Evolutionary conservation across 352 stramenopile genomes (phyloP).

Genomic region (Phytophthora constricta): DNA sequence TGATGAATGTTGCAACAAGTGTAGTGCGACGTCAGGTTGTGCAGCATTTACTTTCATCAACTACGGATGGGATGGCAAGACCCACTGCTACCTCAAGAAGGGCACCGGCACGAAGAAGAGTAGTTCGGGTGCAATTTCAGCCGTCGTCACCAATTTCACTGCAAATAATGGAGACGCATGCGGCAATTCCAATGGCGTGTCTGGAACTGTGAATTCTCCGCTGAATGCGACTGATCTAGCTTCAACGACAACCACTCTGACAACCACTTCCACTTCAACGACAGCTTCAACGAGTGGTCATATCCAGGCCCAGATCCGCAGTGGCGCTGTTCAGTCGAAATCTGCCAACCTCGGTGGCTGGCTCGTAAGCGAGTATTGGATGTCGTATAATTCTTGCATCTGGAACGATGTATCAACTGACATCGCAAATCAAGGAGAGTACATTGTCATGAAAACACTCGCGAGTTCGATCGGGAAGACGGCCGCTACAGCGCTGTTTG

Average conservation of each 20-base stretch:
- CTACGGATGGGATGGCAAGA: constrained; percentile 28
- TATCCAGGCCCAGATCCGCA: not conserved
- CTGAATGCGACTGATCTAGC: no score
- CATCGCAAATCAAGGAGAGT: constrained; percentile 12
- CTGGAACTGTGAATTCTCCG: not conserved
- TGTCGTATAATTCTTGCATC: constrained; percentile 17
- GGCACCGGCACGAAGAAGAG: no score
- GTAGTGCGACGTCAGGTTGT: no score
- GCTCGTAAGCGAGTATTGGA: constrained; percentile 30
- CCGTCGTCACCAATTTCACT: not conserved
- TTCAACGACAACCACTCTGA: no score
- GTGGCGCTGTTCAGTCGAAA: not conserved
- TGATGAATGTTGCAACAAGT: no score
- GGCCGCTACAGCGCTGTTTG: constrained; percentile 1
- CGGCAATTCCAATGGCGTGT: constrained; percentile 16
- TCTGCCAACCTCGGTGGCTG: constrained; percentile 20
- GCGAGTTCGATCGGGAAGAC: constrained; percentile 7
- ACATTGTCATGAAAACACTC: constrained; percentile 21
- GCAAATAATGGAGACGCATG: constrained; percentile 6
- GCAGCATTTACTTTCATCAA: constrained; percentile 41
- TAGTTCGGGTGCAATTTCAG: not conserved
- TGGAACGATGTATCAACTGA: constrained; percentile 5
- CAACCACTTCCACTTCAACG: no score
- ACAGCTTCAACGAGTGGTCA: no score
- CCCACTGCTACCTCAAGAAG: constrained; percentile 43